Percentiles rank a stretch among this genome's conserved stretches.
Evolutionary conservation across 2,329 filamentous ascomycete species (phyloP).

Genomic region (Cladosporium phlei): DNA sequence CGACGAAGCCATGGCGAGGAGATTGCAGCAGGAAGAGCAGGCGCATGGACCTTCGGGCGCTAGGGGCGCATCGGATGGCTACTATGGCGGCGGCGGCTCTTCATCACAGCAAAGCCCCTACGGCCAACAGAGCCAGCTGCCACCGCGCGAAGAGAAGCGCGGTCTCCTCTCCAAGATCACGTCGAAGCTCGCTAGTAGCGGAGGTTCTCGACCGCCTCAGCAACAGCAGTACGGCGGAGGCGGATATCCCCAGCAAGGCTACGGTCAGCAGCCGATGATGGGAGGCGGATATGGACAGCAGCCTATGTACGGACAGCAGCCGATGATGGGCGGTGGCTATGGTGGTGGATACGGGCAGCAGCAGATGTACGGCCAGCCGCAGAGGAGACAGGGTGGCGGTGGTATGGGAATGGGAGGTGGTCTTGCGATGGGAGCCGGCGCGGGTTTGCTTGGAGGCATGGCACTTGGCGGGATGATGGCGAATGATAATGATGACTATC

Average conservation of each 20-base stretch:
- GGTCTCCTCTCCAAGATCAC: slow-evolving; percentile 52
- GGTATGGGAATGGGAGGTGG: no score
- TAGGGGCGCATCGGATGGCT: slow-evolving; percentile 16
- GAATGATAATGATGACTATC: slow-evolving; percentile 49
- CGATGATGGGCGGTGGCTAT: neutral
- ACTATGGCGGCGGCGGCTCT: slow-evolving; percentile 1
- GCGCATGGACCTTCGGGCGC: slow-evolving; percentile 21
- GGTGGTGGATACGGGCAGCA: slow-evolving; percentile 3
- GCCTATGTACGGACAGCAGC: neutral
- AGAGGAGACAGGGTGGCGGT: slow-evolving; percentile 32
- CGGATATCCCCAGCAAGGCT: slow-evolving; percentile 21
- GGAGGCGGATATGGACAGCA: slow-evolving; percentile 36
- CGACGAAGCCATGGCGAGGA: slow-evolving; percentile 53
- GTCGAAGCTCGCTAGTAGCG: slow-evolving; percentile 38
- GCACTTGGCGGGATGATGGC: slow-evolving; percentile 65
- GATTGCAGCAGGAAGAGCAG: slow-evolving; percentile 74
- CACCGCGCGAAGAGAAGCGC: slow-evolving; percentile 34
- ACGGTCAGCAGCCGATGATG: slow-evolving; percentile 36
- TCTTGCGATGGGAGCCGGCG: slow-evolving; percentile 69
- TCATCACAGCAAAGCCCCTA: slow-evolving; percentile 24
- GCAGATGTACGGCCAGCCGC: slow-evolving; percentile 3
- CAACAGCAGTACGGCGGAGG: slow-evolving; percentile 26
- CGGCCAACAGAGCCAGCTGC: slow-evolving; percentile 30
- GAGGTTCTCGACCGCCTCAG: slow-evolving; percentile 20
- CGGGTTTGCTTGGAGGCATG: slow-evolving; percentile 73